Base-by-base conservation (phyloP, 2,329 filamentous ascomycete genomes). In the Pseudohalonectria lignicola region DNA sequence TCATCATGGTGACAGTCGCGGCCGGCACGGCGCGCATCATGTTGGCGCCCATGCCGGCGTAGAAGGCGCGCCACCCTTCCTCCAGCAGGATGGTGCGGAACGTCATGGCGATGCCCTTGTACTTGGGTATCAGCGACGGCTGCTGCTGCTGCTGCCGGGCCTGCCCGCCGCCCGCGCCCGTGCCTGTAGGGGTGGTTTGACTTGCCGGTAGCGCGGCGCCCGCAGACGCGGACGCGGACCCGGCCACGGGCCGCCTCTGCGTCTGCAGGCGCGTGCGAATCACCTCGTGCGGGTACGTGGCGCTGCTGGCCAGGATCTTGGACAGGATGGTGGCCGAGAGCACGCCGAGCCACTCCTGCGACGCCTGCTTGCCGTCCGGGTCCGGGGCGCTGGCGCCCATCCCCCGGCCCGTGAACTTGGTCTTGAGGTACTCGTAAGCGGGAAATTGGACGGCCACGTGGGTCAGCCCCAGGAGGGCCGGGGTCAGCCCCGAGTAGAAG, bases 381-480 rank as follows among this genome's bases (percentile, higher is more conserved):
- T 64, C 63, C 5, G 55, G 53, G 2, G 72, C 69, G 42, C 76
- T 72, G 44, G 80, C 75, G 31, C 90, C 92, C 75, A 95, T 94
- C 38, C 83, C 81, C 42, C 85, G 73, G 1, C 92, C 92, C 1
- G 90, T 96, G 52, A 98, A 94, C 42, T 74, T 77, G 52, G 78
- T 85, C 63, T 94, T 94, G 54, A 98, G 73, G 53, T 77, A 94
- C 58, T 98, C 92, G 53, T 98, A 98, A 1, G 92, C 76, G 0
- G 92, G 92, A 49, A 98, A 96, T 55, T 98, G 92, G 16, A 98
- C 92, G 16, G 92, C 92, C 29, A 98, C 92, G 54, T 98, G 92
- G 1, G 87, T 86, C 37, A 98, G 71, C 6, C 92, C 92, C 4
- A 98, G 74, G 6, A 98, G 71, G 1, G 92, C 92, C 0, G 92